Evolutionary conservation across 345 rosid genomes (phyloP), one percentile per base, ranked within the genome.

Genomic region (Corchorus olitorius): DNA sequence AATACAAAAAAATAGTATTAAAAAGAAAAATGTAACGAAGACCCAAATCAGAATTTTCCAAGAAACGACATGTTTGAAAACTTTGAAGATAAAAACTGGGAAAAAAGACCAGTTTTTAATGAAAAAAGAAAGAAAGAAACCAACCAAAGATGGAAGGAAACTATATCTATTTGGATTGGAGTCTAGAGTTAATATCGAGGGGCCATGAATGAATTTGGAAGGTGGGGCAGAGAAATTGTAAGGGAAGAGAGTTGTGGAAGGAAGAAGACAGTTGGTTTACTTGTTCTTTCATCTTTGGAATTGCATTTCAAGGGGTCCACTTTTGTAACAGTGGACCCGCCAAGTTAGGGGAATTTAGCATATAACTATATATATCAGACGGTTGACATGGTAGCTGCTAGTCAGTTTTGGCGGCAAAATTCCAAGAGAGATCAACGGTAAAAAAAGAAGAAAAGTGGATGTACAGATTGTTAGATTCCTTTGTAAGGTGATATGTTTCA

Each of bases 381-480:
- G 84, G 86, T 66, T 80, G 77, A 64, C 64, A 80, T 70, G 0
- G 46, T 61, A 56, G 75, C 35, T 4, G 75, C 33, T 12, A 7
- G 78, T 72, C 75, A 49, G 60, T 76, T 72, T 67, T 63, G 83
- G 81, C 82, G 76, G 89, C 83, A 79, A 74, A 72, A 61, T 15
- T 45, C 17, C 27, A 53, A 75, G 69, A 14, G 27, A 62, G 27
- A 70, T 35, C 73, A 64, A 75, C 78, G 3, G 63, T 41, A 39
- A 79, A 66, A 37, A 10, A 13, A 43, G 33, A 3, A 13, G 8
- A 17, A 13, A 37, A 10, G 8, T 4, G 4, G 6, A 12, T 8
- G 1, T 35, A 33, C 22, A 20, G 4, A 8, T 6, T 35, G 15
- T 4, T 20, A 8, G 80, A 80, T 80, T 73, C 77, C 19, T 33